These are phyloP conservation scores for Aspergillus sparsus DNA, from an alignment of 495 filamentous ascomycete species.

Conservation along the genomic window DNA sequence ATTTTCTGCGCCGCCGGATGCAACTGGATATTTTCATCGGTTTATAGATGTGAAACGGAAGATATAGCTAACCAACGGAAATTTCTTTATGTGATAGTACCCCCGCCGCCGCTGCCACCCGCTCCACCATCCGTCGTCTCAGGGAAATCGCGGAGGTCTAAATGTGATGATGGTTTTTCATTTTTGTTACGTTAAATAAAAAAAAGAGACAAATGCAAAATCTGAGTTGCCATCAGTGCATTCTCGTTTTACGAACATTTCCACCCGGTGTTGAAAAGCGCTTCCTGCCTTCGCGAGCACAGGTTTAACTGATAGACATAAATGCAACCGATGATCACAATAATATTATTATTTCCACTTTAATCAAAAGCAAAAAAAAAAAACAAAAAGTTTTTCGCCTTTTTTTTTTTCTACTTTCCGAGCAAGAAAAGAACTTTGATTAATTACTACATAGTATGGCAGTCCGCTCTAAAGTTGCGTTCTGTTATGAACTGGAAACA, in stretches of 20 bases:
- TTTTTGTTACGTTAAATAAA: conserved; percentile 49
- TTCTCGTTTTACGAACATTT: conserved; percentile 22
- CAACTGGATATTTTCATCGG: not conserved
- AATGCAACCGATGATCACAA: conserved; percentile 27
- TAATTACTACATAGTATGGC: too few species aligned
- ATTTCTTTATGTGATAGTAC: conserved; percentile 58
- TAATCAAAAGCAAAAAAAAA: not conserved
- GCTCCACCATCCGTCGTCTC: conserved; percentile 96
- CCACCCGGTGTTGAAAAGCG: conserved; percentile 20
- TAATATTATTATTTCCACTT: conserved; percentile 12
- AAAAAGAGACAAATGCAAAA: conserved; percentile 47
- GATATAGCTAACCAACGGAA: conserved; percentile 26
- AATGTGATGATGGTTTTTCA: conserved; percentile 48
- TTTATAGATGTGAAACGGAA: not conserved
- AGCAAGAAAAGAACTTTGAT: too few species aligned
- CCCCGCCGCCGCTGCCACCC: conserved; percentile 91
- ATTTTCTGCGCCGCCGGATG: not conserved
- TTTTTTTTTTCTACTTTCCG: too few species aligned
- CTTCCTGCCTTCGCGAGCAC: conserved; percentile 19
- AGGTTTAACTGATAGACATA: conserved; percentile 23
- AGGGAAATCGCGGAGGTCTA: conserved; percentile 98
- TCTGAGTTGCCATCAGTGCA: conserved; percentile 32
- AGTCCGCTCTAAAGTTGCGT: too few species aligned
- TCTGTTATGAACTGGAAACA: too few species aligned
- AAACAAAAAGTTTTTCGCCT: too few species aligned